Conservation (phyloP, 2,329 filamentous ascomycete genomes). For the Aureobasidium sp. region DNA sequence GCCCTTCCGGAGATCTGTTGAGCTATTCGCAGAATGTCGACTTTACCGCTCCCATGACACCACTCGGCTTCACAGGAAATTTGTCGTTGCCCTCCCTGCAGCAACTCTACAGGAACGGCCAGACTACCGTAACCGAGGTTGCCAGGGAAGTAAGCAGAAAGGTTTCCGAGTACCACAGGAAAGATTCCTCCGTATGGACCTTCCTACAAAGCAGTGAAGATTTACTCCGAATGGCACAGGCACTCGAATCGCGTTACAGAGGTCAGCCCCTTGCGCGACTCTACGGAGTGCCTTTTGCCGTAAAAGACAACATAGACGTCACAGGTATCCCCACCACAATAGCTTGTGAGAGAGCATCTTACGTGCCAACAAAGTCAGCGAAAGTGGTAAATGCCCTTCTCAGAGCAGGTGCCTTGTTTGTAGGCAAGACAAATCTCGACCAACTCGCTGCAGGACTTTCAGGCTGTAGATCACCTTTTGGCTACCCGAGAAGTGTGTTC, state of each 20-base stretch:
- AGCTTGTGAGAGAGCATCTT: conserved; percentile 45
- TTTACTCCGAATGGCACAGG: conserved; percentile 35
- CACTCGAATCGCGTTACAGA: conserved; percentile 36
- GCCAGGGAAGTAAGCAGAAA: conserved; percentile 40
- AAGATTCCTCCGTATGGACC: conserved; percentile 49
- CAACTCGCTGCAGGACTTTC: conserved; percentile 56
- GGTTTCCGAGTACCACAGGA: conserved; percentile 42
- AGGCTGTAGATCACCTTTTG: conserved; percentile 53
- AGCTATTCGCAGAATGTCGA: conserved; percentile 13
- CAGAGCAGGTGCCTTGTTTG: conserved; percentile 48
- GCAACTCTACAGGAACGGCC: conserved; percentile 38
- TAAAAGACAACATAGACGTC: conserved; percentile 53
- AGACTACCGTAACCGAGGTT: conserved; percentile 38
- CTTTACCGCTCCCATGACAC: conserved; percentile 32
- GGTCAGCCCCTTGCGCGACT: conserved; percentile 42
- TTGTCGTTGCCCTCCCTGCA: conserved; percentile 40
- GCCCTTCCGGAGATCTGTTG: conserved; percentile 36
- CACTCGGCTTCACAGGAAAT: conserved; percentile 35
- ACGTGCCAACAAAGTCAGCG: conserved; percentile 43
- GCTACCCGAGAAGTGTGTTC: conserved; percentile 48
- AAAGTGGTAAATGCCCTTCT: conserved; percentile 46
- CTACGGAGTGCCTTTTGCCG: conserved; percentile 50
- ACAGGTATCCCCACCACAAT: too few species aligned
- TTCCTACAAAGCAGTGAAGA: conserved; percentile 36
- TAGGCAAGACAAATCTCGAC: conserved; percentile 57